Conservation (phyloP, 1,284 basidiomycete species). For the Chalciporus sp. region DNA sequence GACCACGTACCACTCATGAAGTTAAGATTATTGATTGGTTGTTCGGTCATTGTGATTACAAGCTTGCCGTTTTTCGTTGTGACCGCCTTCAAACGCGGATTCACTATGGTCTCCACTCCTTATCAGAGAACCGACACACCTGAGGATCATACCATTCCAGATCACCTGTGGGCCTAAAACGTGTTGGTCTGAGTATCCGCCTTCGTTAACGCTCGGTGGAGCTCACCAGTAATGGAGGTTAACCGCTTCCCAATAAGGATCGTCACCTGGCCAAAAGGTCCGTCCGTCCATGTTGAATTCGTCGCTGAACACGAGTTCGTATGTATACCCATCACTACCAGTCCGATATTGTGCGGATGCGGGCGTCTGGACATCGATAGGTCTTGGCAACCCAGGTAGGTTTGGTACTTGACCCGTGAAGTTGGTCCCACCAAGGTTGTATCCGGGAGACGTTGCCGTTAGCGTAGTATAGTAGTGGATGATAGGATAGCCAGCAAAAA, state of each 20-base stretch:
- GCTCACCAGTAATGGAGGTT: conserved; percentile 72
- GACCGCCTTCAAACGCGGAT: conserved; percentile 47
- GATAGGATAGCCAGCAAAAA: conserved; percentile 84
- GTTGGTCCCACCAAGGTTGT: conserved; percentile 81
- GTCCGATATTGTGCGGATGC: conserved; percentile 50
- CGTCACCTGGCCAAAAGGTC: conserved; percentile 78
- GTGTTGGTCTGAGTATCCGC: conserved; percentile 9
- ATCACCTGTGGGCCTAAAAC: conserved; percentile 73
- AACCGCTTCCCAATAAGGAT: conserved; percentile 77
- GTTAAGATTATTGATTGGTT: conserved; percentile 69
- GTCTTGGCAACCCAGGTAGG: conserved; percentile 54
- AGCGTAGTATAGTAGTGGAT: conserved; percentile 52
- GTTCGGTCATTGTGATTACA: conserved; percentile 72
- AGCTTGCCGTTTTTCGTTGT: conserved; percentile 74
- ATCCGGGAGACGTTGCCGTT: conserved; percentile 44
- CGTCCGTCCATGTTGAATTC: conserved; percentile 86
- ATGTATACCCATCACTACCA: conserved; percentile 74
- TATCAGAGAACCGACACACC: conserved; percentile 39
- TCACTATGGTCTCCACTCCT: not conserved
- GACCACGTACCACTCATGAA: conserved; percentile 71
- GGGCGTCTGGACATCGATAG: conserved; percentile 76
- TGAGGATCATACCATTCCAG: conserved; percentile 84
- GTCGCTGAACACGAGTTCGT: conserved; percentile 88
- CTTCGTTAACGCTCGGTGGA: not conserved
- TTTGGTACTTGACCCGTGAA: conserved; percentile 69